phyloP scores from a whole-genome alignment of 2,329 filamentous ascomycete genomes.

The Claviceps fusiformis region DNA sequence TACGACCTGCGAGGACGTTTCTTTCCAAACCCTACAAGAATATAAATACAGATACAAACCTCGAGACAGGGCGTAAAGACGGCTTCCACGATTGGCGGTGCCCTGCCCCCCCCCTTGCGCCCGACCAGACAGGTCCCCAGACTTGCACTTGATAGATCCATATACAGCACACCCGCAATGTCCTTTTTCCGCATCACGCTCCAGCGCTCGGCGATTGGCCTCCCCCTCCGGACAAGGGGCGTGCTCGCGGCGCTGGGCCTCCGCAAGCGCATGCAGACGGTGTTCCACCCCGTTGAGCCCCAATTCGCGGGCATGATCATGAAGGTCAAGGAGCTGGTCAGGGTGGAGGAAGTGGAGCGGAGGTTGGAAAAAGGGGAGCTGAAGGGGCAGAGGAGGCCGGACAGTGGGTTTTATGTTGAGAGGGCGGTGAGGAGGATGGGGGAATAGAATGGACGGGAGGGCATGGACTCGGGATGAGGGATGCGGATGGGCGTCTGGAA shows the following conservation, averaged over 20 bases:
- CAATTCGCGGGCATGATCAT: constrained; percentile 83
- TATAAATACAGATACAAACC: too few species aligned
- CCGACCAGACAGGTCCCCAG: too few species aligned
- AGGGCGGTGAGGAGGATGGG: constrained; percentile 20
- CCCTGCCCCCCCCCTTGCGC: too few species aligned
- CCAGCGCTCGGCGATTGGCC: constrained; percentile 76
- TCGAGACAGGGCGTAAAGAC: too few species aligned
- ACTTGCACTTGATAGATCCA: too few species aligned
- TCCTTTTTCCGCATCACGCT: constrained; percentile 85
- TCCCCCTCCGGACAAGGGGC: constrained; percentile 65
- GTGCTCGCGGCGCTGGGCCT: constrained; percentile 78
- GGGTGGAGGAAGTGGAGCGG: constrained; percentile 62
- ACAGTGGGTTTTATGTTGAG: constrained; percentile 72
- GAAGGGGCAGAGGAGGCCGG: constrained; percentile 57
- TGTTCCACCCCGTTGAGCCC: constrained; percentile 74
- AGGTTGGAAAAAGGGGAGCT: constrained; percentile 52
- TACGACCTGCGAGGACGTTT: too few species aligned
- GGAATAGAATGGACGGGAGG: background rate
- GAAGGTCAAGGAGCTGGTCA: constrained; percentile 84
- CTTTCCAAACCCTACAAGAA: too few species aligned
- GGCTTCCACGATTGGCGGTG: too few species aligned
- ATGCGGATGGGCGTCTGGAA: too few species aligned
- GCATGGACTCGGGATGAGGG: background rate
- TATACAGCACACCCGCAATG: constrained; percentile 30
- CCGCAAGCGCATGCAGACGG: constrained; percentile 69